Evolutionary conservation across 768 basidiomycete species (phyloP), one percentile per base, ranked within the genome.

Genomic region (Tricholomella constricta): DNA sequence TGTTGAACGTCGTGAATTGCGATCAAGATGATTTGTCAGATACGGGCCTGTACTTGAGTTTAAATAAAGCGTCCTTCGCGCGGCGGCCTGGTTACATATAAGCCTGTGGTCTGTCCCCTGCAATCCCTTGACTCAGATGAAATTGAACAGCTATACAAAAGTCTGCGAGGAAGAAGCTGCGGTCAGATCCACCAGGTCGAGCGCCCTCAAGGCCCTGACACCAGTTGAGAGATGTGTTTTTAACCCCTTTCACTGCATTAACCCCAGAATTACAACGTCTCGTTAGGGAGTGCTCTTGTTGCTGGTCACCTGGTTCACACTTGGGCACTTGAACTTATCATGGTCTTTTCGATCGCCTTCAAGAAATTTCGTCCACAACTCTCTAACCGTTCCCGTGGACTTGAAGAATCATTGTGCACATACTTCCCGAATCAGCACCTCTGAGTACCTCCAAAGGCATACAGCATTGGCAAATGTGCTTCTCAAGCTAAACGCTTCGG

Each of bases 401-500:
- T 46, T 60, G 36, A 44, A 49, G 6, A 34, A 62, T 17, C 78
- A 85, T 58, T 87, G 84, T 65, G 67, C 72, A 9, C 59, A 75
- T 50, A 67, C 76, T 17, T 59, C 73, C n/a, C 76, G 84, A 8
- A 85, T 88, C 57, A 54, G 60, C 17, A 42, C 65, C 2, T 53
- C 63, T 9, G 82, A 84, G 48, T 83, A 80, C 59, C 63, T 73
- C 20, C 65, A 64, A 26, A 78, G 86, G n/a, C 89, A 88, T 59
- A 72, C 61, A 5, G 56, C 65, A 8, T 75, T 90, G 25, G 84
- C 85, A 1, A 69, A 71, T 12, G 70, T 65, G 0, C 75, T 90
- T 15, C 65, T 72, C 48, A 54, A 66, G 5, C 72, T 83, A 23
- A 78, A 81, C 26, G 85, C 80, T 0, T 76, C 81, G 6, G 86